Percentiles rank a stretch among this genome's conserved stretches.
These are phyloP conservation scores for Aspergillus candidus DNA, from an alignment of 2,329 filamentous ascomycete genomes.

Conservation along the genomic window DNA sequence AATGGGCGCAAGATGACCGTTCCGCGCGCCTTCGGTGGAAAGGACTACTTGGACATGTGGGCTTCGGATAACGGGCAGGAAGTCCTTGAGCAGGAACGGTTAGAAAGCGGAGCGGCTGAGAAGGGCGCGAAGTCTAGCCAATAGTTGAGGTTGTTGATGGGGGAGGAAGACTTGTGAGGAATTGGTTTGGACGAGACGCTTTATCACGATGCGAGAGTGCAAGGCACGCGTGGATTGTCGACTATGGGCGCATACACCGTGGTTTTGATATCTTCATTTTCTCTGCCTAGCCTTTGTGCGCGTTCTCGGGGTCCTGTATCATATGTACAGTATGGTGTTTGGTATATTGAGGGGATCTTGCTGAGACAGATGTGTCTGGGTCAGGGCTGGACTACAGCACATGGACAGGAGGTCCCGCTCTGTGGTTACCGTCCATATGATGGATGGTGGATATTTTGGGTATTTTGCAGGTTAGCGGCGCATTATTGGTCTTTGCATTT, in stretches of 20 bases:
- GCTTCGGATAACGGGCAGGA: constrained; percentile 31
- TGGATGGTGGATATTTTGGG: not conserved
- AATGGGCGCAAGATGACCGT: constrained; percentile 20
- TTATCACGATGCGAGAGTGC: no score
- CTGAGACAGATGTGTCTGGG: no score
- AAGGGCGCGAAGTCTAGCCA: constrained; percentile 6
- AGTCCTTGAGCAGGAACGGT: constrained; percentile 21
- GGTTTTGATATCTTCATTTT: no score
- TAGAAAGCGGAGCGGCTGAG: constrained; percentile 9
- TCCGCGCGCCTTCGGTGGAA: constrained; percentile 28
- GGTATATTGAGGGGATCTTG: not conserved
- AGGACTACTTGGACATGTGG: constrained; percentile 37
- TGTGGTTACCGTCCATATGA: no score
- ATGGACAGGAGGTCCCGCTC: no score
- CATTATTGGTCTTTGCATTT: constrained; percentile 15
- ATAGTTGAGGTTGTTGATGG: constrained; percentile 6
- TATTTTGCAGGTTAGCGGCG: constrained; percentile 12
- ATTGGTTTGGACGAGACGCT: not conserved
- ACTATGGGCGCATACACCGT: no score
- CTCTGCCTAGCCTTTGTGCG: no score
- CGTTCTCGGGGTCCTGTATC: constrained; percentile 15
- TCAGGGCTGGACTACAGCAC: no score
- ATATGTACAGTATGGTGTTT: constrained; percentile 22
- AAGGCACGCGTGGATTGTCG: no score
- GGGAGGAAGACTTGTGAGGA: not conserved